Conservation (phyloP, 495 filamentous ascomycete species). For the Alectoria sarmentosa region DNA sequence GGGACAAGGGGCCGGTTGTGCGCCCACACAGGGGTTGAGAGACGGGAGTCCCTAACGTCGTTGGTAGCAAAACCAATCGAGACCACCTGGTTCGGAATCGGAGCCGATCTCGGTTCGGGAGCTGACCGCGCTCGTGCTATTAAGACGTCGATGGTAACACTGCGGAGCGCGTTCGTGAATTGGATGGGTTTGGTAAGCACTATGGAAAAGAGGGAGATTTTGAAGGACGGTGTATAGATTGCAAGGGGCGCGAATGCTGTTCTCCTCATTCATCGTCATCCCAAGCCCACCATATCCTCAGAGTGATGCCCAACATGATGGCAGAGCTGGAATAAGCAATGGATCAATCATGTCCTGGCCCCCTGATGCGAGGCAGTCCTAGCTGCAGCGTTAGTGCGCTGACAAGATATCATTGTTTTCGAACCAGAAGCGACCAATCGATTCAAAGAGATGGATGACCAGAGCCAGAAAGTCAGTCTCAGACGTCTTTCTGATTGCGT, state of each 20-base stretch:
- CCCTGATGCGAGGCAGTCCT: constrained; percentile 4
- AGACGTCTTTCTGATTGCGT: not conserved
- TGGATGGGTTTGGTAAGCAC: not conserved
- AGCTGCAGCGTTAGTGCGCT: constrained; percentile 7
- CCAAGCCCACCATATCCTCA: not conserved
- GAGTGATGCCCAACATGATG: constrained; percentile 1
- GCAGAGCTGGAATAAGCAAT: constrained; percentile 1
- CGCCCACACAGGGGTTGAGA: not conserved
- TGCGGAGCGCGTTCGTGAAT: not conserved
- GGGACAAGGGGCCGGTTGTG: not conserved
- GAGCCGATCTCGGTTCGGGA: not conserved
- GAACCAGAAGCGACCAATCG: constrained; percentile 2
- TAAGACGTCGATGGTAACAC: not conserved
- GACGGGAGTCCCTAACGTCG: not conserved
- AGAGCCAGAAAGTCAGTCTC: not conserved
- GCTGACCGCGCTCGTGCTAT: not conserved
- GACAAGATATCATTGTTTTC: not conserved
- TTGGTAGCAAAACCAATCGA: not conserved
- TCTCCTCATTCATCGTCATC: not conserved
- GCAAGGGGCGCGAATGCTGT: not conserved
- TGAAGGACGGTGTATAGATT: not conserved
- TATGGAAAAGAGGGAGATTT: not conserved
- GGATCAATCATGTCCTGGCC: not conserved
- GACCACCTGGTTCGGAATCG: not conserved
- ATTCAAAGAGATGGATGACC: not conserved